Evolutionary conservation across 805 yeast species (phyloP).

Genomic region (Schwanniomyces vanrijiae): DNA sequence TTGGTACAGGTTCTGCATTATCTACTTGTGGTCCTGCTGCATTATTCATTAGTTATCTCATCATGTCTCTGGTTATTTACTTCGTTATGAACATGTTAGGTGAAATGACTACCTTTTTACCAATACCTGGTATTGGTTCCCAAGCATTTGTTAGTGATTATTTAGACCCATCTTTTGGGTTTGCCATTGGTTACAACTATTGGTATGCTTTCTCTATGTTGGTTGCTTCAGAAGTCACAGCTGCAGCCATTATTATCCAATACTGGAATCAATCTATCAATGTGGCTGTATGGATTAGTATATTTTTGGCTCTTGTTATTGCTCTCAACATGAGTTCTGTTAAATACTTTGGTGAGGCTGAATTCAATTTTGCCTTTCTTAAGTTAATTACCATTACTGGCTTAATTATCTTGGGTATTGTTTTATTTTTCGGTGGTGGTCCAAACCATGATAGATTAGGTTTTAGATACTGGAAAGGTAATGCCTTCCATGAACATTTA

Average conservation of each 20-base stretch:
- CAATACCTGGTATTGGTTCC: conserved; percentile 35
- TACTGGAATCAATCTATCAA: conserved; percentile 31
- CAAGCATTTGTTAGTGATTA: conserved; percentile 29
- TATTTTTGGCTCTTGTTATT: conserved; percentile 25
- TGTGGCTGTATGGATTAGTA: conserved; percentile 41
- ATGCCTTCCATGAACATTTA: conserved; percentile 44
- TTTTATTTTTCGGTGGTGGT: conserved; percentile 39
- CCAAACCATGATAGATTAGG: conserved; percentile 43
- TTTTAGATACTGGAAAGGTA: conserved; percentile 41
- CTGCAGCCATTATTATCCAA: conserved; percentile 32
- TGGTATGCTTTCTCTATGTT: conserved; percentile 34
- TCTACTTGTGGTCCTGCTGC: conserved; percentile 66
- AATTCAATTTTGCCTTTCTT: conserved; percentile 33
- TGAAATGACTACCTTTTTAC: conserved; percentile 34
- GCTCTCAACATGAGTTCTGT: conserved; percentile 29
- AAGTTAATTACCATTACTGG: conserved; percentile 32
- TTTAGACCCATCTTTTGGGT: conserved; percentile 28
- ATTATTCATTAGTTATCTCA: conserved; percentile 40
- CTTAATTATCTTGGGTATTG: conserved; percentile 32
- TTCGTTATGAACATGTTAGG: conserved; percentile 33
- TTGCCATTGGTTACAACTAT: conserved; percentile 35
- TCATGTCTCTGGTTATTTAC: conserved; percentile 24
- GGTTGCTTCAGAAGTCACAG: conserved; percentile 36
- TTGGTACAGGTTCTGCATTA: conserved; percentile 64
- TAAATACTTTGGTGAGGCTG: conserved; percentile 35